These are phyloP conservation scores for Ramaria sp. DNA, from an alignment of 768 basidiomycete species.

Conservation along the genomic window DNA sequence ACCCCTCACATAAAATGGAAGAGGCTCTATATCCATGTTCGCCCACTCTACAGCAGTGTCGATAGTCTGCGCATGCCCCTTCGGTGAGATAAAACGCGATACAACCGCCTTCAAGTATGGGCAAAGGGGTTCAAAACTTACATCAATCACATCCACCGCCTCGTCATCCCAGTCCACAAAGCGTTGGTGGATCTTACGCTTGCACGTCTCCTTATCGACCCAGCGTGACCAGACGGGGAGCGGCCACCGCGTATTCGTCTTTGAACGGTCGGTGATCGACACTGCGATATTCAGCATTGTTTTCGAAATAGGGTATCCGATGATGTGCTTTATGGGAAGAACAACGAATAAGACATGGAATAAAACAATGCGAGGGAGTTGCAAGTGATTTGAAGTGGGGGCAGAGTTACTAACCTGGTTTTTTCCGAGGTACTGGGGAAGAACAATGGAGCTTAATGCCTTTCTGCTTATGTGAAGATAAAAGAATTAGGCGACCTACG, in stretches of 20 bases:
- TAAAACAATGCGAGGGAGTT: too few relatives aligned
- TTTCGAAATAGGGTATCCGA: constrained; percentile 36
- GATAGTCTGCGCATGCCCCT: constrained; percentile 22
- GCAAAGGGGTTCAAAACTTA: constrained; percentile 11
- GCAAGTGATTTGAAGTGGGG: too few relatives aligned
- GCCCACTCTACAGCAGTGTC: constrained; percentile 31
- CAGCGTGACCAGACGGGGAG: background rate
- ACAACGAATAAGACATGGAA: too few relatives aligned
- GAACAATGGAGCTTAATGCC: too few relatives aligned
- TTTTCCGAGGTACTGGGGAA: constrained; percentile 1
- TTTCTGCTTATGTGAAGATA: background rate
- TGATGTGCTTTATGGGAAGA: too few relatives aligned
- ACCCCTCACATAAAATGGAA: constrained; percentile 28
- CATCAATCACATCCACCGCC: constrained; percentile 13
- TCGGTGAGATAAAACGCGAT: constrained; percentile 9
- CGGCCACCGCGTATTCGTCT: constrained; percentile 17
- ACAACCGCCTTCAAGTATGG: constrained; percentile 6
- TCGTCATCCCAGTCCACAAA: constrained; percentile 10
- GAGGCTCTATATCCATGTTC: constrained; percentile 28
- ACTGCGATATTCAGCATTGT: constrained; percentile 29
- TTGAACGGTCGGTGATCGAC: constrained; percentile 19
- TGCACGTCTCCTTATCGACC: background rate
- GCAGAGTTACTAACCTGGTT: background rate
- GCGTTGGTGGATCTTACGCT: background rate
- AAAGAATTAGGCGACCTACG: background rate